These are phyloP conservation scores for Trametes meyenii DNA, from an alignment of 768 basidiomycete species.

Conservation along the genomic window DNA sequence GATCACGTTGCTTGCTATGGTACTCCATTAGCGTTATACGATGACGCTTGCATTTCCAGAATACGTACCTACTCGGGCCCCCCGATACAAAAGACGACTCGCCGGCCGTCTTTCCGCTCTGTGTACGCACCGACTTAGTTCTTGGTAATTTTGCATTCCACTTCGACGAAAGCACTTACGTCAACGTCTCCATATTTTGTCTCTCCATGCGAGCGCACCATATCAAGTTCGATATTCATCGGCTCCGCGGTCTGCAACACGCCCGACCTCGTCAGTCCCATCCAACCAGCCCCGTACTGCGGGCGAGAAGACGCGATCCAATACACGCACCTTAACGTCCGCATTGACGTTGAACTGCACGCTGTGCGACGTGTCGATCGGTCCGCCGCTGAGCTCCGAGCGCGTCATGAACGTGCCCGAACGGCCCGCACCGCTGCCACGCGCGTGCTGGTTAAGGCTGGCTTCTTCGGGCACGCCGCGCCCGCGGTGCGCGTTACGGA, in stretches of 20 bases:
- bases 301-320: not conserved
- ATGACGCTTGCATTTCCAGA: not conserved
- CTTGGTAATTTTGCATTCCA: not conserved
- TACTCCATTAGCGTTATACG: not conserved
- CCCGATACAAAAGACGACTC: not conserved
- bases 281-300: not conserved
- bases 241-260: constrained; percentile 9
- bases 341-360: constrained; percentile 26
- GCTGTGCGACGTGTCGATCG: constrained; percentile 16
- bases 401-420: constrained; percentile 5
- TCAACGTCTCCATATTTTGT: not conserved
- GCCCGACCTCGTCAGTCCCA: not conserved
- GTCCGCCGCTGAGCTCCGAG: not conserved
- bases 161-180: not conserved
- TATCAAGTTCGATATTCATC: constrained; percentile 26
- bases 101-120: not conserved
- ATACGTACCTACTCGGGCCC: not conserved
- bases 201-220: constrained; percentile 12
- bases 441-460: constrained; percentile 24
- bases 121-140: not conserved
- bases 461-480: constrained; percentile 30
- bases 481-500: constrained; percentile 27
- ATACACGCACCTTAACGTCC: constrained; percentile 21
- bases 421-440: constrained; percentile 9
- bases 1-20: not conserved